A percentile compares a stretch with the other conserved stretches of the same genome.
Conservation (phyloP, 139 green algal species). For the Tetradesmus obliquus region DNA sequence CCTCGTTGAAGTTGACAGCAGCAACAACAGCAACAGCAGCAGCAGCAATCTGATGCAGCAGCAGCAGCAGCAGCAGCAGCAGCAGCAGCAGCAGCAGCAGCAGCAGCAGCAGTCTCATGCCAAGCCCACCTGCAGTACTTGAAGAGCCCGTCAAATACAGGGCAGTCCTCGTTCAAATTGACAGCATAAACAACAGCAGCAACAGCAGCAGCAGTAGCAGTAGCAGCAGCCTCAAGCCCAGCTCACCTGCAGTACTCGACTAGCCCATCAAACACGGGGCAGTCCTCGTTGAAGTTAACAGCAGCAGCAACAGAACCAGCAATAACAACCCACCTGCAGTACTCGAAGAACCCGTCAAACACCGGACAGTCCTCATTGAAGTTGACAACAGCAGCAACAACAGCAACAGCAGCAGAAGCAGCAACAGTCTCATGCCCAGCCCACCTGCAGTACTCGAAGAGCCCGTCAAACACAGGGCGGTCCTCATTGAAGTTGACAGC, state of each 20-base stretch:
- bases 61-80: not conserved
- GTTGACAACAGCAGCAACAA: constrained; percentile 54
- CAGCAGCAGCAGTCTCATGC: too few relatives aligned
- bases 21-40: not conserved
- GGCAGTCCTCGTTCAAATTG: constrained; percentile 93
- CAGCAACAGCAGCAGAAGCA: too few relatives aligned
- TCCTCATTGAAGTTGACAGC: constrained; percentile 85
- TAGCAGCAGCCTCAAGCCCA: too few relatives aligned
- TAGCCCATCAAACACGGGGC: constrained; percentile 87
- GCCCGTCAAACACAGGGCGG: constrained; percentile 85
- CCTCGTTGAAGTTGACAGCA: constrained; percentile 80
- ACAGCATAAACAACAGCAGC: not conserved
- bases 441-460: constrained; percentile 85
- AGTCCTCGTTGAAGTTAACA: constrained; percentile 91
- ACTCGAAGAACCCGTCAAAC: constrained; percentile 89
- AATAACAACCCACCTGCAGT: constrained; percentile 62
- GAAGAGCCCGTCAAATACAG: constrained; percentile 86
- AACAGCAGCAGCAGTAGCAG: not conserved
- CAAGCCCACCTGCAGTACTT: constrained; percentile 73
- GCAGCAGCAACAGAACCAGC: too few relatives aligned
- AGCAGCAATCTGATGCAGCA: not conserved
- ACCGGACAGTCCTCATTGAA: constrained; percentile 92
- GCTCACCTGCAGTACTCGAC: constrained; percentile 82
- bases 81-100: too few relatives aligned
- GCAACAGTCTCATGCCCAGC: too few relatives aligned